Base-by-base conservation (phyloP, 208 protist species). In the Trypanosoma melophagium region DNA sequence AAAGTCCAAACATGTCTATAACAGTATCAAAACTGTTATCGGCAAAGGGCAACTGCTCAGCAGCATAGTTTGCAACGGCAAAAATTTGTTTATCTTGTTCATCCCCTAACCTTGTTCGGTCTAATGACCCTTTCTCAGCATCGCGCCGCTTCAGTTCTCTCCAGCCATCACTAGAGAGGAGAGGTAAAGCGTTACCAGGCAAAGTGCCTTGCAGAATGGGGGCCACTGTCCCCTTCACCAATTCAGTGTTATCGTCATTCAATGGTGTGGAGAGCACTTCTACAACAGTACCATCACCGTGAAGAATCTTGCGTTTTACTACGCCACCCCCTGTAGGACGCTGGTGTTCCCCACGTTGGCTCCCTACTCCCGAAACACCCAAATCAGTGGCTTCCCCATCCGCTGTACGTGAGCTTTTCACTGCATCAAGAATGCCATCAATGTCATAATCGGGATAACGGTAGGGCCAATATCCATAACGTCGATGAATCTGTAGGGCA, bases 21-120 rank as follows among this genome's bases (percentile, higher is more conserved):
- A 96, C 83, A 4, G 87, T 89, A 72, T 97, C 93, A 63, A 96
- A 97, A 59, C 80, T 89, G 61, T 96, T 93, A 79, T 95, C 79
- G 3, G 76, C 58, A 60, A 95, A 96, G 8, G 89, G 87, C 4
- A 97, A 77, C 57, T 94, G 79, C 67, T 93, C 86, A 0, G 86
- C 81, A 2, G 86, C 81, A 63, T 92, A 92, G 76, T 90, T 89
- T 28, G 84, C 85, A 4, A 96, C 84, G 7, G 86, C 70, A 62
- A 90, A 92, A 16, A 87, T 66, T 13, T 79, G 76, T 17, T 50
- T 51, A 55, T 47, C 5, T 69, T 38, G 21, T 22, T 21, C 17
- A 50, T 40, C n/a, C 50, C 19, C 42, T 52, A 38, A 52, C 44
- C 13, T 62, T 59, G 35, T 22, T 9, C 14, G 52, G 8, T 13